A percentile compares a stretch with the other conserved stretches of the same genome.
phyloP scores from a whole-genome alignment of 345 rosid genomes.

The Atalantia buxifolia region DNA sequence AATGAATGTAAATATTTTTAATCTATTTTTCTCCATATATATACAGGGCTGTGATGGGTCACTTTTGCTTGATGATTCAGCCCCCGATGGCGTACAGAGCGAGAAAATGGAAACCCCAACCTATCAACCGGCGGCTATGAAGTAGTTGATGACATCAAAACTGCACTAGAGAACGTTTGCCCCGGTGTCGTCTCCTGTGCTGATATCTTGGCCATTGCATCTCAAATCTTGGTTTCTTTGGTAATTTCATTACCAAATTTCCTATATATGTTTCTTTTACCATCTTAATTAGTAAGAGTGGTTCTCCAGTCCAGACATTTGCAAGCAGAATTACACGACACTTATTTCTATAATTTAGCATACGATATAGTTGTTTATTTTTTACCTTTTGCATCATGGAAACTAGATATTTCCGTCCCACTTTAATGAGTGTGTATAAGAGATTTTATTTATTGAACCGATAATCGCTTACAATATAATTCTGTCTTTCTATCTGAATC shows the following conservation, averaged over 20 bases:
- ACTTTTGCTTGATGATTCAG: conserved; percentile 37
- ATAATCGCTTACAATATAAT: too few relatives aligned
- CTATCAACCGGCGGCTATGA: conserved; percentile 26
- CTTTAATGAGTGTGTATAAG: too few relatives aligned
- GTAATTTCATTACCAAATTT: conserved; percentile 15
- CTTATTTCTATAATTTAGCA: too few relatives aligned
- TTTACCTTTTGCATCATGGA: too few relatives aligned
- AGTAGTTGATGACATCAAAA: conserved; percentile 47
- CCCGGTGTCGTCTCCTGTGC: conserved; percentile 62
- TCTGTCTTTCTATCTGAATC: too few relatives aligned
- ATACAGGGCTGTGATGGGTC: conserved; percentile 57
- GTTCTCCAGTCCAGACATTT: too few relatives aligned
- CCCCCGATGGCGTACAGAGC: conserved; percentile 13
- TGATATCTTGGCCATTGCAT: conserved; percentile 49
- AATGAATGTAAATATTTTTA: neutral
- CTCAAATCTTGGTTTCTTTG: conserved; percentile 41
- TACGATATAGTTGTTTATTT: too few relatives aligned
- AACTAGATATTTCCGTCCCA: too few relatives aligned
- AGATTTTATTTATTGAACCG: too few relatives aligned
- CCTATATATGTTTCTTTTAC: neutral
- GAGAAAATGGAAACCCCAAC: conserved; percentile 41
- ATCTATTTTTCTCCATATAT: neutral
- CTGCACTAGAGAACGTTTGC: conserved; percentile 50
- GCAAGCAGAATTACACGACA: neutral
- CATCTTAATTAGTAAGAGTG: too few relatives aligned